Evolutionary conservation across 345 rosid species (phyloP), one percentile per base, ranked within the genome.

Genomic region (Eutrema heterophyllum): DNA sequence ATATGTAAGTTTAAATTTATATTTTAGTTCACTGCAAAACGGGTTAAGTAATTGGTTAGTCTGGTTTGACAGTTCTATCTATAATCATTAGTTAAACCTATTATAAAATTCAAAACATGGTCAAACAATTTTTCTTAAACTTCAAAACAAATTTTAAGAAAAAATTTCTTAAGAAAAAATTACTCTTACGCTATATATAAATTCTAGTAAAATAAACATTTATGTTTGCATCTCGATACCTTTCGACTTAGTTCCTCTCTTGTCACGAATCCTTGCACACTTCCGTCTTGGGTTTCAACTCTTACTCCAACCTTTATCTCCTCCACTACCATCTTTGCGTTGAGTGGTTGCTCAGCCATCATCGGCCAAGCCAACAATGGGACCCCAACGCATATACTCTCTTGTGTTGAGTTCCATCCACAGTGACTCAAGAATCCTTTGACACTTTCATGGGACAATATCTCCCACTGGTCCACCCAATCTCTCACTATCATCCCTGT

Each of bases 371-470:
- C 92, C 6, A 93, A 77, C 18, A 93, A 80, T 0, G 93, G 98
- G n/a, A 90, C 88, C 1, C 86, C 93, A 1, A 83, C 84, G 27
- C 89, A 80, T 69, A 93, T 76, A 74, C 92, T 86, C 74, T 93
- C 97, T 63, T 83, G 46, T 0, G 77, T 80, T 4, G 98, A 93
- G 62, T 90, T 93, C 98, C 97, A 90, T 5, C 97, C 98, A 32
- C 97, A 93, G 39, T 93, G 98, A 38, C 92, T 90, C 64, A 90
- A 40, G 41, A 87, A 89, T 21, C 97, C 97, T 78, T 74, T 21
- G 7, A 93, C 78, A 32, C 88, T 81, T 7, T 27, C 70, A 81
- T 93, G 97, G 61, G 14, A 40, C 13, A 93, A 30, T 39, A 91
- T 85, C 71, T 83, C 84, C 62, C 71, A 77, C 58, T 91, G 94